Conservation (phyloP, 495 filamentous ascomycete genomes). For the Zalerion maritima region DNA sequence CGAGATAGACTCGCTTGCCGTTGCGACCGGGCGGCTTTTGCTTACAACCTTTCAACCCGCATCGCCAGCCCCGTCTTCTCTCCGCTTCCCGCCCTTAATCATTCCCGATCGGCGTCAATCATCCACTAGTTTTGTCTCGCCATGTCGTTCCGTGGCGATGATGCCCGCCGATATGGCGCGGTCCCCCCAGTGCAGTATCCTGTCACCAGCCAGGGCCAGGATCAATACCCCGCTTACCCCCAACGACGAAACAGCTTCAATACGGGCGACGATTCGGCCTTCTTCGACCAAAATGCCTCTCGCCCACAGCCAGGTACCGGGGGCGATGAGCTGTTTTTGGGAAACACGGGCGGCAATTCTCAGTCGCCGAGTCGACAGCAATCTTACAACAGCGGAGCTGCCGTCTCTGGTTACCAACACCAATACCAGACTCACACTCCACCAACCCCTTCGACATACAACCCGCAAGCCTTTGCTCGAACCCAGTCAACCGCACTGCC, state of each 20-base stretch:
- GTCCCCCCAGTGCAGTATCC: conserved; percentile 43
- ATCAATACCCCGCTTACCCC: conserved; percentile 21
- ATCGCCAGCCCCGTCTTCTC: background rate
- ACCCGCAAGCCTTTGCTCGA: conserved; percentile 65
- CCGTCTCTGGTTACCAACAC: conserved; percentile 41
- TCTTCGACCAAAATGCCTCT: conserved; percentile 30
- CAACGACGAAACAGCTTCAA: conserved; percentile 61
- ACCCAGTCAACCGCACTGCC: conserved; percentile 41
- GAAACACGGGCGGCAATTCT: conserved; percentile 21
- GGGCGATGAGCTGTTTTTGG: conserved; percentile 36
- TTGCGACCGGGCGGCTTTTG: too few relatives aligned
- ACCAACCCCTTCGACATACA: conserved; percentile 50
- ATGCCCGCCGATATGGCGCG: conserved; percentile 42
- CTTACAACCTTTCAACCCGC: too few relatives aligned
- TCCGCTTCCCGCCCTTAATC: background rate
- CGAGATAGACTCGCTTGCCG: too few relatives aligned
- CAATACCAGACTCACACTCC: conserved; percentile 45
- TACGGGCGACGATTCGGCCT: conserved; percentile 55
- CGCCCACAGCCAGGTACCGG: conserved; percentile 17
- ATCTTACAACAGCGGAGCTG: conserved; percentile 31
- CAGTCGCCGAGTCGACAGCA: conserved; percentile 21
- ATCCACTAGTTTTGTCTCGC: too few relatives aligned
- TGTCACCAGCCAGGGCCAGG: conserved; percentile 19
- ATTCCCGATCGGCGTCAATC: too few relatives aligned
- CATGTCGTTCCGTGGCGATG: conserved; percentile 41